Percentiles rank a stretch among this genome's conserved stretches.
Evolutionary conservation across 176 grass and related monocot genomes (phyloP).

Genomic region (Eleusine indica): DNA sequence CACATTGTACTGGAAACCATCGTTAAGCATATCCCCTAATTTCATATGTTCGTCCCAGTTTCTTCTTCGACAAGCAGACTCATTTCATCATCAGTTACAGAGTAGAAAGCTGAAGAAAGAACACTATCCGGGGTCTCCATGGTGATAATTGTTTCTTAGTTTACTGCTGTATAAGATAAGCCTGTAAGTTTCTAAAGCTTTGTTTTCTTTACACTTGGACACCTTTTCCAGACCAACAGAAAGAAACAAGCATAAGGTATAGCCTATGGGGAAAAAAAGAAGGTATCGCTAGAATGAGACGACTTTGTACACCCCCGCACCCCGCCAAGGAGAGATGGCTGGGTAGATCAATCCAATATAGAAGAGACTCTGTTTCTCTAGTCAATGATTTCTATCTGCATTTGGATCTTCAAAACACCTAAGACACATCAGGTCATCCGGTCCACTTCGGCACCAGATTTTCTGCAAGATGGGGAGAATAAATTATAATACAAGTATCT

Average conservation of each 20-base stretch:
- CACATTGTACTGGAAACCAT: neutral
- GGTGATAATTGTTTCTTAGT: neutral
- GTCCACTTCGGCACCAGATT: neutral
- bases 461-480: conserved; percentile 23
- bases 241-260: conserved; percentile 15
- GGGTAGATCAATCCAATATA: conserved; percentile 21
- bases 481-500: conserved; percentile 16
- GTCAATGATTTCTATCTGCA: conserved; percentile 10
- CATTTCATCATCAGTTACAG: neutral
- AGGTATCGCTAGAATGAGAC: conserved; percentile 3
- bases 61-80: neutral
- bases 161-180: conserved; percentile 24
- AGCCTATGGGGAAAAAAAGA: neutral
- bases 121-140: neutral
- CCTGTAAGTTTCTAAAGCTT: conserved; percentile 35
- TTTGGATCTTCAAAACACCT: conserved; percentile 2
- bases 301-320: conserved; percentile 45
- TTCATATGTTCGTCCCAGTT: neutral
- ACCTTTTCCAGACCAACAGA: conserved; percentile 20
- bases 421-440: conserved; percentile 6
- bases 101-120: conserved; percentile 12
- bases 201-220: neutral
- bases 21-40: neutral
- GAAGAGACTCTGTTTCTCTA: neutral
- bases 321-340: conserved; percentile 37